Conservation (phyloP, 768 basidiomycete species). For the Pisolithus marmoratus region DNA sequence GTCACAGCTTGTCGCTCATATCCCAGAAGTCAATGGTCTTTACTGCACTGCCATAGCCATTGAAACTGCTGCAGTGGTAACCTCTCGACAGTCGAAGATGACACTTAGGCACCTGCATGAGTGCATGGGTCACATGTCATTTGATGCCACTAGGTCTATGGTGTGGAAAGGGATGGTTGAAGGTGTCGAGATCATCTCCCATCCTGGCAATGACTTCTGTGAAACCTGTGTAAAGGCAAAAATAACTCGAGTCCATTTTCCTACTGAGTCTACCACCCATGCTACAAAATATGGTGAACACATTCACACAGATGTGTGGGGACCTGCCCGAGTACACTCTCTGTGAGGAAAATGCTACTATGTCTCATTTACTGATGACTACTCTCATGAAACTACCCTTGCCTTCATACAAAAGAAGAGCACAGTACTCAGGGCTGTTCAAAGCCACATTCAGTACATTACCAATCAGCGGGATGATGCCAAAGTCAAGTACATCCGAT, state of each 20-base stretch:
- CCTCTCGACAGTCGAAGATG: background rate
- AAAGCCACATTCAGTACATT: conserved; percentile 20
- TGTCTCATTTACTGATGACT: conserved; percentile 33
- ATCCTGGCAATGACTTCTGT: background rate
- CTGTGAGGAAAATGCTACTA: conserved; percentile 27
- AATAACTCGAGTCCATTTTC: background rate
- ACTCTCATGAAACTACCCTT: conserved; percentile 19
- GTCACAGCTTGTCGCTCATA: background rate
- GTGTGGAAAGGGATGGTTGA: background rate
- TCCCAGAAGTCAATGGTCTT: background rate
- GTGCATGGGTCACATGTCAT: conserved; percentile 2
- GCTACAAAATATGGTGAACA: conserved; percentile 5
- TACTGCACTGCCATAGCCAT: background rate
- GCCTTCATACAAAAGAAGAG: conserved; percentile 26
- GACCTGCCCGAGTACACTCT: conserved; percentile 17
- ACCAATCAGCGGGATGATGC: conserved; percentile 18
- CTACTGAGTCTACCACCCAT: background rate
- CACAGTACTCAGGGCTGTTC: conserved; percentile 9
- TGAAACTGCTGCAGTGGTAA: background rate
- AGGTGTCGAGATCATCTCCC: background rate
- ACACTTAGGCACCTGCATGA: background rate
- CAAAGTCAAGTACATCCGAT: conserved; percentile 12
- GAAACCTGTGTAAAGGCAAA: conserved; percentile 2
- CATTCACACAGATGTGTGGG: conserved; percentile 29
- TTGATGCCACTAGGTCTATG: background rate